A percentile compares a stretch with the other conserved stretches of the same genome.
These are phyloP conservation scores for Melastoma malabathricum DNA, from an alignment of 345 rosid genomes.

Conservation along the genomic window DNA sequence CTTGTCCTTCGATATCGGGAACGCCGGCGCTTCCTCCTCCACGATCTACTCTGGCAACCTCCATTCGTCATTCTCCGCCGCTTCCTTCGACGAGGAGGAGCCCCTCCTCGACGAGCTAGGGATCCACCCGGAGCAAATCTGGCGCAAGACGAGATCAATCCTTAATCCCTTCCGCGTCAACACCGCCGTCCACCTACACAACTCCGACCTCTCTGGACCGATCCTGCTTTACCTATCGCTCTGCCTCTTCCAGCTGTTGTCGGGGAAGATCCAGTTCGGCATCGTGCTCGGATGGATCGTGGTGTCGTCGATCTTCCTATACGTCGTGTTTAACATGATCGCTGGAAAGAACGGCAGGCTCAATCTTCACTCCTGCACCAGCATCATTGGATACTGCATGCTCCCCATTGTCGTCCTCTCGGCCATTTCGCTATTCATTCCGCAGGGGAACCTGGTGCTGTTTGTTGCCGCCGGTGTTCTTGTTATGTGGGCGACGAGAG, in stretches of 20 bases:
- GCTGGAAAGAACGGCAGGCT: slow-evolving; percentile 82
- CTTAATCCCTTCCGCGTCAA: slow-evolving; percentile 70
- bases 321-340: slow-evolving; percentile 82
- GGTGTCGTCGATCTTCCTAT: slow-evolving; percentile 74
- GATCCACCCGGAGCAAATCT: slow-evolving; percentile 93
- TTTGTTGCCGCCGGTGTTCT: slow-evolving; percentile 42
- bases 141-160: slow-evolving; percentile 76
- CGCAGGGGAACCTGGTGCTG: slow-evolving; percentile 42
- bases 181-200: slow-evolving; percentile 41
- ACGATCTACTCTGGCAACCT: slow-evolving; percentile 29
- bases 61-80: slow-evolving; percentile 6
- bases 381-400: slow-evolving; percentile 73
- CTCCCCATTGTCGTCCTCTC: slow-evolving; percentile 76
- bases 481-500: slow-evolving; percentile 78
- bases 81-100: slow-evolving; percentile 75
- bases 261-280: slow-evolving; percentile 89
- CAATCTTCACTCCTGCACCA: slow-evolving; percentile 80
- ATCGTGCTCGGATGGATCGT: slow-evolving; percentile 93
- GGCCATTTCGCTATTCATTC: slow-evolving; percentile 65
- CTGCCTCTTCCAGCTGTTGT: slow-evolving; percentile 72
- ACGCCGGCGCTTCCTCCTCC: slow-evolving; percentile 27
- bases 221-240: slow-evolving; percentile 65
- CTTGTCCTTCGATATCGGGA: slow-evolving; percentile 87
- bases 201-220: slow-evolving; percentile 86
- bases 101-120: slow-evolving; percentile 95